Evolutionary conservation across 495 filamentous ascomycete species (phyloP), one percentile per base, ranked within the genome.

Genomic region (Halenospora varia): DNA sequence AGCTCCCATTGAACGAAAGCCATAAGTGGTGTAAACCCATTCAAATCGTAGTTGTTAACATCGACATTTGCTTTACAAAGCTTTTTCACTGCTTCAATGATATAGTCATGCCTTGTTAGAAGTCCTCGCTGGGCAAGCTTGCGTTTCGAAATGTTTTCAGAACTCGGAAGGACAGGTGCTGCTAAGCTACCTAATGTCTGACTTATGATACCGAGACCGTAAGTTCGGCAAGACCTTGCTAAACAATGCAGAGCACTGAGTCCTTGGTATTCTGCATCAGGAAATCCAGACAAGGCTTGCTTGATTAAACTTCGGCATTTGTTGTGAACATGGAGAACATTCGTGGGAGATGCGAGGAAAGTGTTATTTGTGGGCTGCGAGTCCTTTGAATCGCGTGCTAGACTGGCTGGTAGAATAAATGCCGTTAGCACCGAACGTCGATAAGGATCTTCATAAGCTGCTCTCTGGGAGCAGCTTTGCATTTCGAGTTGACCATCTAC

Each of bases 21-120:
- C 51, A 53, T 53, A 10, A 53, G 18, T 10, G 51, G 51, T 17
- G 51, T 53, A 23, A 41, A 41, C 26, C 51, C 51, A 22, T 18
- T 10, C 9, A 39, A n/a, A 42, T 53, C 51, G 22, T 53, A 53
- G 3, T 22, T n/a, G 29, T 53, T 53, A 9, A 26, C n/a, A 53
- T 53, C 51, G 35, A 53, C 51, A 11, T 29, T 29, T 9, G 39
- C 51, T 20, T 40, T 23, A 9, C 29, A 26, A 13, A 53, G 29
- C 26, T 23, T 53, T 19, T 22, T 40, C 17, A 42, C 18, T 3
- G 26, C 42, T 22, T 20, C 18, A 9, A 41, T 22, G 18, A 53
- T 40, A 9, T 23, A 42, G 9, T 40, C 26, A 10, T 23, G 25
- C 17, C 11, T 9, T 17, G 42, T 25, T n/a, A 17, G 17, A 15